Conservation (phyloP, 192 early-diverging fungal genomes). For the Oehlia diaphana region DNA sequence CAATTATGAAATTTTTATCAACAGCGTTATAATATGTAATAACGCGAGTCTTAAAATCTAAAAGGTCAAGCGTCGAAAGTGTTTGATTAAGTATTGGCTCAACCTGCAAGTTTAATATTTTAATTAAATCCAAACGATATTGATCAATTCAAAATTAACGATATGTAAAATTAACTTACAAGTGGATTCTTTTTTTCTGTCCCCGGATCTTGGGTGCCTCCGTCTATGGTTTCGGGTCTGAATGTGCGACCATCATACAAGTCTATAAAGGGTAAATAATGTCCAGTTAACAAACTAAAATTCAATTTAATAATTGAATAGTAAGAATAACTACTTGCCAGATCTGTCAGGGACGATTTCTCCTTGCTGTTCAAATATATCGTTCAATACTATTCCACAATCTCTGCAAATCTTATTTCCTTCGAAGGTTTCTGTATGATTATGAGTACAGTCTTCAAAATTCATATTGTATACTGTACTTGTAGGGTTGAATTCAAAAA, state of each 20-base stretch:
- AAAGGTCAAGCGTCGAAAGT: neutral
- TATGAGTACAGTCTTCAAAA: neutral
- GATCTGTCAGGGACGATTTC: neutral
- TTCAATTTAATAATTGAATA: neutral
- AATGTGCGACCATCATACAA: neutral
- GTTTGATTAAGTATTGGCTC: neutral
- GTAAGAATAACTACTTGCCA: neutral
- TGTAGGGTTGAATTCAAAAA: too few relatives aligned
- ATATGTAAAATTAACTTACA: neutral
- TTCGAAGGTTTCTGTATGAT: neutral
- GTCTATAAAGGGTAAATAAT: neutral
- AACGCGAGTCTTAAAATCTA: neutral
- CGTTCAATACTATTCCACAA: neutral
- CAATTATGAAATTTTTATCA: constrained; percentile 1
- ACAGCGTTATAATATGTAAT: neutral
- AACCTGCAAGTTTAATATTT: neutral
- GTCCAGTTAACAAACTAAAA: neutral
- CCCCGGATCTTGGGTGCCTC: neutral
- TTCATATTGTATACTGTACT: neutral
- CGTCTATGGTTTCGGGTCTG: neutral
- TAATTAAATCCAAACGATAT: neutral
- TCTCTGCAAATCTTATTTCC: neutral
- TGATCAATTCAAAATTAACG: neutral
- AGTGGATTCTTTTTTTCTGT: neutral
- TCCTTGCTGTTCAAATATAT: neutral